Evolutionary conservation across 225 moss, liverwort and hornwort genomes (phyloP).

Genomic region (Sphagnum contortum): DNA sequence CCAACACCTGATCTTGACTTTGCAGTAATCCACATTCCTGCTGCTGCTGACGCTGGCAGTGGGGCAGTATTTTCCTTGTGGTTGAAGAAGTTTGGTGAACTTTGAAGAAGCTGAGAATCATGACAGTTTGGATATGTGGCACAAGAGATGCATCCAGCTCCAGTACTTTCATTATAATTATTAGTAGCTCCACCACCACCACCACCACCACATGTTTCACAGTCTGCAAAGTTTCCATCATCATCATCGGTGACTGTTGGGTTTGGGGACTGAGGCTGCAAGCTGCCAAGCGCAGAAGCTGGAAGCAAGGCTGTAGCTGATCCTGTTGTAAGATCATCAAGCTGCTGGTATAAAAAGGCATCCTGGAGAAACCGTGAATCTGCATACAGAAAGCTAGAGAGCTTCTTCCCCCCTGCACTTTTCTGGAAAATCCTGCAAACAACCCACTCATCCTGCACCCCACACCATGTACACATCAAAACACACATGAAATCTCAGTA

Average conservation of each 20-base stretch:
- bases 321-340: slow-evolving; percentile 19
- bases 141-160: slow-evolving; percentile 17
- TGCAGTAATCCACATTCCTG: slow-evolving; percentile 19
- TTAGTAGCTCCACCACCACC: slow-evolving; percentile 8
- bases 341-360: slow-evolving; percentile 20
- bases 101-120: slow-evolving; percentile 8
- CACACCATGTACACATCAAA: no score
- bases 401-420: slow-evolving; percentile 36
- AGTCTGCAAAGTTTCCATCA: slow-evolving; percentile 46
- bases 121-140: slow-evolving; percentile 20
- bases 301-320: neutral
- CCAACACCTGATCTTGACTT: slow-evolving; percentile 5
- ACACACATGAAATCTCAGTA: no score
- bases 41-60: no score
- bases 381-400: slow-evolving; percentile 25
- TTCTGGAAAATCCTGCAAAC: slow-evolving; percentile 56
- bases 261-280: slow-evolving; percentile 40
- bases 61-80: slow-evolving; percentile 22
- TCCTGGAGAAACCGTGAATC: slow-evolving; percentile 8
- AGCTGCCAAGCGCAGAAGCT: slow-evolving; percentile 6
- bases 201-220: slow-evolving; percentile 44
- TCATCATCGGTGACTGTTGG: slow-evolving; percentile 30
- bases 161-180: no score
- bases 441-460: slow-evolving; percentile 52
- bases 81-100: slow-evolving; percentile 5